Percentiles rank a stretch among this genome's conserved stretches.
Conservation (phyloP, 257 asterid species). For the Solanum medicagineum region DNA sequence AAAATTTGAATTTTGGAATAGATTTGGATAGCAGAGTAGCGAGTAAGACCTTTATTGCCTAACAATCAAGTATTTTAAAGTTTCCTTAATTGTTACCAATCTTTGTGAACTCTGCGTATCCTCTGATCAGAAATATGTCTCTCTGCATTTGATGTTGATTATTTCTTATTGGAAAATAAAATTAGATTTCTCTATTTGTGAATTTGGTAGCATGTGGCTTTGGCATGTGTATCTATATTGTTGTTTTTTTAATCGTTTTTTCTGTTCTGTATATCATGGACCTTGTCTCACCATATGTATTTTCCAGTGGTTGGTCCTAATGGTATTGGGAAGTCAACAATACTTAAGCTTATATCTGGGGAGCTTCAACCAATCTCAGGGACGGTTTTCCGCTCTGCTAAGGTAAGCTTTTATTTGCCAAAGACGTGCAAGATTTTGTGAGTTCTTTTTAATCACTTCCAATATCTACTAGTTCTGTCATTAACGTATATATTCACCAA, state of each 20-base stretch:
- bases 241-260: neutral
- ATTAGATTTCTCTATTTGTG: neutral
- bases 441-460: neutral
- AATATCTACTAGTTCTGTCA: neutral
- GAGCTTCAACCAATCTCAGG: slow-evolving; percentile 98
- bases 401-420: slow-evolving; percentile 35
- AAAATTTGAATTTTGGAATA: slow-evolving; percentile 90
- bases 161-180: neutral
- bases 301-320: slow-evolving; percentile 97
- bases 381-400: slow-evolving; percentile 95
- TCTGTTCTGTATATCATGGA: neutral
- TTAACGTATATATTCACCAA: neutral
- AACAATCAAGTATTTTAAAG: neutral
- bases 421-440: neutral
- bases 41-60: slow-evolving; percentile 46
- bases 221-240: neutral
- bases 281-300: neutral
- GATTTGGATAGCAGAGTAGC: slow-evolving; percentile 96
- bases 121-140: neutral
- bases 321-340: slow-evolving; percentile 96
- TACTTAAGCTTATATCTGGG: slow-evolving; percentile 88
- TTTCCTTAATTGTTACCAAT: neutral
- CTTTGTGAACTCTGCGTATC: neutral
- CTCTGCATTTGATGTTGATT: neutral
- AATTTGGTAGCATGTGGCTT: neutral